phyloP scores from a whole-genome alignment of 169 alveolate genomes.

The Plasmodium gallinaceum region DNA sequence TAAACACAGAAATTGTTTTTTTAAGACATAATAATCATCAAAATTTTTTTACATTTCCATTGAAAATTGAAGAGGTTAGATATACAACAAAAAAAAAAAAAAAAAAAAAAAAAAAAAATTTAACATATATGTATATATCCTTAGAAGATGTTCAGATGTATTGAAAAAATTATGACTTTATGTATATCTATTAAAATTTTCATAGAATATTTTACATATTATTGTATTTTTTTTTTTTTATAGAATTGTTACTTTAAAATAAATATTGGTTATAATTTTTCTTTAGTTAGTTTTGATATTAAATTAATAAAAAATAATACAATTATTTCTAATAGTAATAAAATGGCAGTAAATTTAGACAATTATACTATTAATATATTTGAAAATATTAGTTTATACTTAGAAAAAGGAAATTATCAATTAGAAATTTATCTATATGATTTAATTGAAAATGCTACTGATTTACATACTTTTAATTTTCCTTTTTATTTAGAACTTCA shows the following conservation, averaged over 20 bases:
- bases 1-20: constrained; percentile 13
- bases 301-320: constrained; percentile 19
- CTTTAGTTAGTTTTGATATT: constrained; percentile 21
- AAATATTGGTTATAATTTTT: constrained; percentile 38
- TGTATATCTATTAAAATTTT: not conserved
- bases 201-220: not conserved
- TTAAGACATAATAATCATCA: constrained; percentile 8
- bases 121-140: not conserved
- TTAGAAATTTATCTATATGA: constrained; percentile 15
- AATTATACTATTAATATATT: constrained; percentile 25
- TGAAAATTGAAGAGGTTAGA: not conserved
- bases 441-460: constrained; percentile 11
- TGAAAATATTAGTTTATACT: constrained; percentile 50
- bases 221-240: constrained; percentile 21
- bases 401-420: constrained; percentile 49
- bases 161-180: not conserved
- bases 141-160: not conserved
- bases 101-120: not conserved
- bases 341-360: constrained; percentile 20
- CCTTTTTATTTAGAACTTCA: constrained; percentile 43
- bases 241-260: constrained; percentile 46
- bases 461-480: constrained; percentile 14
- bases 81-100: not conserved
- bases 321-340: constrained; percentile 22
- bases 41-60: constrained; percentile 38